Base-by-base conservation (phyloP, 139 green algal species). In the Bryopsis sp. region DNA sequence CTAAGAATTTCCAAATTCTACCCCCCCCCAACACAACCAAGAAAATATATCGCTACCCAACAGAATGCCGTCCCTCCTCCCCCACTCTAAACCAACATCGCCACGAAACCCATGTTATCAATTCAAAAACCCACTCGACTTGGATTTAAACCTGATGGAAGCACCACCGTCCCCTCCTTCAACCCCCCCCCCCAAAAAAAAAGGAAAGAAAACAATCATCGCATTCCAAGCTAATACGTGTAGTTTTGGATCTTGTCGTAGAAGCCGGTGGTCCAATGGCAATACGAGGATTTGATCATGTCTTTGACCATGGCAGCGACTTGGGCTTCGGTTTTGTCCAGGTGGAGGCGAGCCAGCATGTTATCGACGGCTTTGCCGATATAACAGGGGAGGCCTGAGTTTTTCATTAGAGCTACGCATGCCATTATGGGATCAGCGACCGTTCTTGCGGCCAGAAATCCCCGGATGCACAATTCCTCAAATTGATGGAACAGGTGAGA, bases 261-360 rank as follows among this genome's bases (percentile, higher is more conserved):
- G 65, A 87, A 88, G 2, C 82, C 80, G 6, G 91, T 96, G 4
- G 89, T 96, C 89, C 89, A 95, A 74, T 90, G 86, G 69, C 96
- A 83, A 74, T 98, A 98, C 0, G 94, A 83, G 59, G 95, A 84
- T 11, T 71, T 43, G 2, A 97, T 86, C 15, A 79, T 72, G 3
- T 29, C 62, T 8, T 76, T 76, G 85, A 99, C 84, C 69, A 82
- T 82, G 7, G 75, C 74, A 5, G 83, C 81, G 28, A 81, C 84
- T 67, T 82, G 58, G 8, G 39, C 43, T 33, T 65, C 58, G 31
- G 15, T 87, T 47, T 91, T 76, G 24, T 96, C 89, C 39, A 84
- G 70, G 57, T 82, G 76, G 66, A 95, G 91, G 8, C 89, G 76
- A 5, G 75, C 60, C 0, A 73, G 64, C 26, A 96, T 71, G 47